Base-by-base conservation (phyloP, 108 stramenopile genomes). In the Parietichytrium sp. region DNA sequence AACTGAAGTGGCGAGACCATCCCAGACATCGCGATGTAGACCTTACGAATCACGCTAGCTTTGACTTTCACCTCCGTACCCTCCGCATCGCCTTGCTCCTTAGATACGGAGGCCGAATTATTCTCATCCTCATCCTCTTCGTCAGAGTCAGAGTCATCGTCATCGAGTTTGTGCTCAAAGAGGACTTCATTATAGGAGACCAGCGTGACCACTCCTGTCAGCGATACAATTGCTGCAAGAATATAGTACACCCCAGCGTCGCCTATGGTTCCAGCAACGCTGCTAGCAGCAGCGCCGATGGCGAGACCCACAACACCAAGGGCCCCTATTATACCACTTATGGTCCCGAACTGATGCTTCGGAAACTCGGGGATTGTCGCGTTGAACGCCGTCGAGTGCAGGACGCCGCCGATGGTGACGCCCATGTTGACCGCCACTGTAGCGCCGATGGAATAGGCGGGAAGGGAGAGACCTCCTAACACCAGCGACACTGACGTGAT, bases 301-400 rank as follows among this genome's bases (percentile, higher is more conserved):
- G 16, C 61, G 33, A 45, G 45, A 23, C 61, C 61, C 8, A 72
- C 20, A 27, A 72, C 45, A 15, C 38, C 45, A 1, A 72, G 42
- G 6, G 61, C 61, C 13, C 61, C 61, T 33, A 72, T 42, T 45
- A 72, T 38, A 25, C 61, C 61, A 10, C 38, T 45, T 7, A 20
- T 72, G 1, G 61, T 72, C 10, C 61, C 61, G 1, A 45, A 72
- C 42, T 72, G 61, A 23, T 33, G 10, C 45, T 72, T 42, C 38
- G 61, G 13, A 33, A 72, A 45, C 38, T 72, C 61, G 0, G 61
- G 61, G 25, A 72, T 72, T 6, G 61, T 72, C 13, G 61, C 61
- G 20, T 72, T 72, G 20, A 72, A 72, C 10, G 61, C 61, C 12
- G 61, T 72, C 42, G 61, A 18, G 42, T 7, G 6, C 23, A 72